Evolutionary conservation across 257 asterid species (phyloP), one percentile per base, ranked within the genome.

Genomic region (Apocynum venetum): DNA sequence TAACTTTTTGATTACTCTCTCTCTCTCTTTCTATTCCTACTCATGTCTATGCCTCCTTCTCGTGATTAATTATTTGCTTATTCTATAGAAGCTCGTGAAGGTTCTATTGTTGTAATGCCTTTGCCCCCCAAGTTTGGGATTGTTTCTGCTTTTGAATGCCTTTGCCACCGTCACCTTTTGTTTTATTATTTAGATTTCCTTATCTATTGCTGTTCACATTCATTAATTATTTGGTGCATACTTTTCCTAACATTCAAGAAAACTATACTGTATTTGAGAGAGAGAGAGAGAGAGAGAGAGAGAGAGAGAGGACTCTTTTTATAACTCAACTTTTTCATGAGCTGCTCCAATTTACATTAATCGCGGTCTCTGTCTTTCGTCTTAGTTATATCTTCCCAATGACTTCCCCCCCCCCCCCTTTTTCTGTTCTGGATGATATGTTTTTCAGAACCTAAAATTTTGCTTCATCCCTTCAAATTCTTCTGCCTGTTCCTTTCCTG

Each of bases 161-260:
- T 31, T 66, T 66, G 10, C 48, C 71, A 31, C 20, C 15, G 46
- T 36, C 71, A 36, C 71, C 47, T 36, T 14, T 65, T 38, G 20
- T 35, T 38, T 35, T 40, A 35, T 36, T 35, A 35, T 31, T 60
- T 35, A 12, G 71, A 65, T 40, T 14, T 6, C 71, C 41, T 35
- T 65, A 65, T 49, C 13, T 65, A 65, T 3, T 41, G n/a, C 71
- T 13, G n/a, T 65, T 40, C 49, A 15, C 6, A 65, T 65, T 65
- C 71, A 65, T 61, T 4, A 14, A 14, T 40, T 15, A 31, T 38
- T 25, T 65, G 48, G 48, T 38, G 71, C 49, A 65, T 15, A 11
- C 71, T 65, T 65, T 38, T 65, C 71, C 71, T 65, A 4, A 4
- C 49, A 17, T 65, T 65, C 71, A 3, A 65, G 71, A 41, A 65